Evolutionary conservation across 139 green algal genomes (phyloP).

Genomic region (Trebouxia sp.): DNA sequence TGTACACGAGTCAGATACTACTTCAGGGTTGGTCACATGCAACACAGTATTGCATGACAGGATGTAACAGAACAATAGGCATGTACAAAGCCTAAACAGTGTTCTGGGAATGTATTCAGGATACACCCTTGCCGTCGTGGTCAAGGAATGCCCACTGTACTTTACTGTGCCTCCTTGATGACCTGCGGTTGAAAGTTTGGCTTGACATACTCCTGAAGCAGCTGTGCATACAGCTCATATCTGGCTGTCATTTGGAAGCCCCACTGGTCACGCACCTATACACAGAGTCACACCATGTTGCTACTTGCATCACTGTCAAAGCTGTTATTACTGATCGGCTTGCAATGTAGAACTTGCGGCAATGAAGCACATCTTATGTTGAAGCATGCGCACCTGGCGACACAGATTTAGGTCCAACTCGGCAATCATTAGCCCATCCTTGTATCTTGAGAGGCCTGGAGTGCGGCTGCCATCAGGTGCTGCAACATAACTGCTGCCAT

Average conservation of each 20-base stretch:
- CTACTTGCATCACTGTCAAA: not conserved
- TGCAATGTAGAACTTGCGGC: no score
- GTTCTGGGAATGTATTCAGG: no score
- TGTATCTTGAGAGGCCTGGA: conserved; percentile 67
- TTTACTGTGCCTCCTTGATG: conserved; percentile 49
- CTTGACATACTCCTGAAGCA: conserved; percentile 69
- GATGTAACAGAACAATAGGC: no score
- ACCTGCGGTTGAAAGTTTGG: conserved; percentile 86
- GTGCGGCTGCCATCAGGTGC: conserved; percentile 89
- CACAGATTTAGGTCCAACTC: conserved; percentile 95
- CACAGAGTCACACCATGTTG: not conserved
- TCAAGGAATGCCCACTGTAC: no score
- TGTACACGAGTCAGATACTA: no score
- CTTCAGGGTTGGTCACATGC: no score
- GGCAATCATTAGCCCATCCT: conserved; percentile 86
- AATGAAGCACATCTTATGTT: no score
- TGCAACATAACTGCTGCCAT: conserved; percentile 92
- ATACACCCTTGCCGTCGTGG: no score
- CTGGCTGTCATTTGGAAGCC: conserved; percentile 92
- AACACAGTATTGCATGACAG: no score
- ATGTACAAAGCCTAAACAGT: no score
- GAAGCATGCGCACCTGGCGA: conserved; percentile 35
- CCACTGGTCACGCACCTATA: conserved; percentile 92
- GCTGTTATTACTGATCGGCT: no score
- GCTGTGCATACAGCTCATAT: conserved; percentile 89